These are phyloP conservation scores for Decorospora gaudefroyi DNA, from an alignment of 2,329 filamentous ascomycete species.

Conservation along the genomic window DNA sequence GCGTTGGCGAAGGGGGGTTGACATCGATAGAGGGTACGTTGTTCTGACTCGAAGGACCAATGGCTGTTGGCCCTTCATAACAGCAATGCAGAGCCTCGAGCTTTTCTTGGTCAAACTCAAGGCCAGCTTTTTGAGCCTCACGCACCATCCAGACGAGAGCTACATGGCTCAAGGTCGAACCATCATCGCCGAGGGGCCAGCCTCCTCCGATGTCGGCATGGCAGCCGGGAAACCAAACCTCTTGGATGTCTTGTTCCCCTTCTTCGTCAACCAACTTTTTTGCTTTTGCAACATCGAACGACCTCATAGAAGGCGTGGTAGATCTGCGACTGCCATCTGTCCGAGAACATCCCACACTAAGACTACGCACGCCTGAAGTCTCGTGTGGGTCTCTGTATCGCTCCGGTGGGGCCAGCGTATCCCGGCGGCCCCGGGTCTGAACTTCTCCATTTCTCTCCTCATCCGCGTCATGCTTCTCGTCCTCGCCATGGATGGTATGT, in stretches of 20 bases:
- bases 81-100: constrained; percentile 68
- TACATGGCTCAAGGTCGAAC: constrained; percentile 65
- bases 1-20: constrained; percentile 33
- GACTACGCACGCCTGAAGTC: constrained; percentile 38
- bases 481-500: constrained; percentile 16
- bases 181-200: constrained; percentile 65
- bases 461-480: constrained; percentile 15
- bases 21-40: constrained; percentile 42
- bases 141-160: constrained; percentile 73
- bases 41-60: constrained; percentile 7
- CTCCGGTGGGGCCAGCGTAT: constrained; percentile 38
- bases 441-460: constrained; percentile 16
- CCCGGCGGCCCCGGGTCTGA: constrained; percentile 25
- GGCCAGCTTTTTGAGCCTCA: constrained; percentile 66
- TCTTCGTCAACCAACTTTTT: constrained; percentile 44
- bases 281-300: constrained; percentile 31
- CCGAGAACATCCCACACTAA: constrained; percentile 38
- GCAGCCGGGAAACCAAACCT: constrained; percentile 79
- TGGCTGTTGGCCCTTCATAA: constrained; percentile 46
- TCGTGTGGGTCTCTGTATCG: constrained; percentile 43
- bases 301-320: constrained; percentile 40
- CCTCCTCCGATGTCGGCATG: constrained; percentile 81
- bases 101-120: constrained; percentile 71
- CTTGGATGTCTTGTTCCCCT: constrained; percentile 71
- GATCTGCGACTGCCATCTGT: constrained; percentile 18